Percentiles rank a stretch among this genome's conserved stretches.
Evolutionary conservation across 345 rosid species (phyloP).

Genomic region (Streptanthus diversifolius): DNA sequence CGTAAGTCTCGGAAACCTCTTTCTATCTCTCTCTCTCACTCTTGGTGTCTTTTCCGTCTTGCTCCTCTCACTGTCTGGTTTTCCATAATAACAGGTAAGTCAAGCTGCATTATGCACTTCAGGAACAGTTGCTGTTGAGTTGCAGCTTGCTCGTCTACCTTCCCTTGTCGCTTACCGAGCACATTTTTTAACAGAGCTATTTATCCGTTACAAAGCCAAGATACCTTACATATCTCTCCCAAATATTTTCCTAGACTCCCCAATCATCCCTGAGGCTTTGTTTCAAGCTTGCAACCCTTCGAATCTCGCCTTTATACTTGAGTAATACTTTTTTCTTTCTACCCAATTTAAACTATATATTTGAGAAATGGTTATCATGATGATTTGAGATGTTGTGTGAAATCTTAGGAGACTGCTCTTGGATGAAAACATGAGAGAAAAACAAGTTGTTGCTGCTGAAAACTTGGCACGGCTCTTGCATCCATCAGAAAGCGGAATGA

Average conservation of each 20-base stretch:
- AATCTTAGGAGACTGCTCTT: conserved; percentile 54
- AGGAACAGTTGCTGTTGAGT: conserved; percentile 93
- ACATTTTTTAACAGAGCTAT: conserved; percentile 68
- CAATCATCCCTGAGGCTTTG: conserved; percentile 78
- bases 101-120: conserved; percentile 84
- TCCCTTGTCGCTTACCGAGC: conserved; percentile 86
- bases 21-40: not conserved
- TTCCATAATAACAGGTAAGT: conserved; percentile 59
- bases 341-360: not conserved
- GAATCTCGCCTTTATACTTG: conserved; percentile 50
- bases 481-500: conserved; percentile 37
- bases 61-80: not conserved
- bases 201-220: conserved; percentile 74
- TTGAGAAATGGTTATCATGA: conserved; percentile 8
- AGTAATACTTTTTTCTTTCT: conserved; percentile 38
- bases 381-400: not conserved
- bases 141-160: conserved; percentile 78
- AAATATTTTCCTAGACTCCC: conserved; percentile 70
- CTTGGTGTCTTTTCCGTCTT: not conserved
- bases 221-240: conserved; percentile 84
- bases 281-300: conserved; percentile 70
- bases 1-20: conserved; percentile 42
- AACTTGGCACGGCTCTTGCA: conserved; percentile 50
- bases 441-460: conserved; percentile 60
- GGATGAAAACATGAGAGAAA: conserved; percentile 41